Percentiles rank a stretch among this genome's conserved stretches.
Evolutionary conservation across 202 grass and related monocot species (phyloP).

Genomic region (Brachypodium distachyon): DNA sequence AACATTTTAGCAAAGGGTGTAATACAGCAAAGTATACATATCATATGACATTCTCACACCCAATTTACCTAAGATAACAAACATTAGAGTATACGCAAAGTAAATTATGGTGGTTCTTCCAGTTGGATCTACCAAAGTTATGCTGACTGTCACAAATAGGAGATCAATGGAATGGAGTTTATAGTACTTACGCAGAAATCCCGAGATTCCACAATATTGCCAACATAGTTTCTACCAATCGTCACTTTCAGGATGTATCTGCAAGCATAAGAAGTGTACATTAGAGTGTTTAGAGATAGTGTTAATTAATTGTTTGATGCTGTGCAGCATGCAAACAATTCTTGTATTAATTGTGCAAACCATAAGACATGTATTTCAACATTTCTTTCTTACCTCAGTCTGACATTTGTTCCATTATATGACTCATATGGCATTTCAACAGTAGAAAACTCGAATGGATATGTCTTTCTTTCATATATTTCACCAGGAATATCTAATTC

Average conservation of each 20-base stretch:
- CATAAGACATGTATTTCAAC: not conserved
- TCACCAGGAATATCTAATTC: conserved; percentile 88
- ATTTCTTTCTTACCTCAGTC: conserved; percentile 43
- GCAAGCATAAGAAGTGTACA: conserved; percentile 7
- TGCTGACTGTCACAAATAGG: not conserved
- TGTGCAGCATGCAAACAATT: not conserved
- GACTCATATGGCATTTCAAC: conserved; percentile 99
- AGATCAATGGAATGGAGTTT: conserved; percentile 5
- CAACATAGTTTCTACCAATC: conserved; percentile 76
- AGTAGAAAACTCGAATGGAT: conserved; percentile 83
- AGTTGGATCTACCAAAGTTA: not conserved
- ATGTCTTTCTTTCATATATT: conserved; percentile 88
- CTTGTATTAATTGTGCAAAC: not conserved
- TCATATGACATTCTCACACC: not conserved
- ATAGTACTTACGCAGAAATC: conserved; percentile 86
- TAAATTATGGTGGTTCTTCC: not conserved
- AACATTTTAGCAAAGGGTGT: not conserved
- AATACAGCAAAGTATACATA: not conserved
- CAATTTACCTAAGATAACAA: not conserved
- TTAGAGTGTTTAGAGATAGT: not conserved
- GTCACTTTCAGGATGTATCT: conserved; percentile 91
- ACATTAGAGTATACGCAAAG: not conserved
- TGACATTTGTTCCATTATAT: conserved; percentile 81
- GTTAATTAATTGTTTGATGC: not conserved
- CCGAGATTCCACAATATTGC: conserved; percentile 60